phyloP scores from a whole-genome alignment of 371 early-diverging fungal genomes.

The Rhizopus arrhizus region DNA sequence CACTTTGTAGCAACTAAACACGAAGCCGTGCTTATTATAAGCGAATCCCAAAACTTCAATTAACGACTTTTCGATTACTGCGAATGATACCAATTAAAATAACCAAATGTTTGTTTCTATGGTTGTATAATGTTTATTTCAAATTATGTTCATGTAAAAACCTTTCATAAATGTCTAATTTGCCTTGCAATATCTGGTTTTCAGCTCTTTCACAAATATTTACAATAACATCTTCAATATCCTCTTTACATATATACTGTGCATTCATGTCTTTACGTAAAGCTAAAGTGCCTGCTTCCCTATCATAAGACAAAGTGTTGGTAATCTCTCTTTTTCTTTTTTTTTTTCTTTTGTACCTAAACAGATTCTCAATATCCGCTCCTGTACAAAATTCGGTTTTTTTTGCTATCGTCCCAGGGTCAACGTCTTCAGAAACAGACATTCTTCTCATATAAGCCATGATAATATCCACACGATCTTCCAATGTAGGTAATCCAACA shows the following conservation, averaged over 20 bases:
- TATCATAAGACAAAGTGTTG: conserved; percentile 11
- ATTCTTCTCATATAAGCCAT: conserved; percentile 27
- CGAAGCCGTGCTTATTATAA: too few species aligned
- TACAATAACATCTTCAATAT: conserved; percentile 18
- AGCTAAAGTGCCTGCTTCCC: conserved; percentile 62
- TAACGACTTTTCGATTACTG: too few species aligned
- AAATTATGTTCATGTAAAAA: conserved; percentile 16
- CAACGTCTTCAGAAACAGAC: conserved; percentile 33
- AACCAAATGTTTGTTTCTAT: too few species aligned
- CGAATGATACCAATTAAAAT: too few species aligned
- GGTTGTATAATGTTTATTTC: neutral
- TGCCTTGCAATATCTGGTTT: conserved; percentile 31
- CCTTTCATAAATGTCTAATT: conserved; percentile 29
- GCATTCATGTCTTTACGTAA: conserved; percentile 43
- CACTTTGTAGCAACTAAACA: too few species aligned
- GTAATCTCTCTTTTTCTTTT: neutral
- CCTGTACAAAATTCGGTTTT: conserved; percentile 60
- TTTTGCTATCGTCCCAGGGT: conserved; percentile 42
- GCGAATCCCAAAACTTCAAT: too few species aligned
- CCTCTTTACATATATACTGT: conserved; percentile 12
- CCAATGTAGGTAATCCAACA: conserved; percentile 60
- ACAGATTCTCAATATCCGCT: conserved; percentile 63
- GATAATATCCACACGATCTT: conserved; percentile 61
- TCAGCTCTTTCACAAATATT: conserved; percentile 34
- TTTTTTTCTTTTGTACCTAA: conserved; percentile 45